Percentiles rank a stretch among this genome's conserved stretches.
phyloP scores from a whole-genome alignment of 2,329 filamentous ascomycete genomes.

The Exophiala alcalophila region DNA sequence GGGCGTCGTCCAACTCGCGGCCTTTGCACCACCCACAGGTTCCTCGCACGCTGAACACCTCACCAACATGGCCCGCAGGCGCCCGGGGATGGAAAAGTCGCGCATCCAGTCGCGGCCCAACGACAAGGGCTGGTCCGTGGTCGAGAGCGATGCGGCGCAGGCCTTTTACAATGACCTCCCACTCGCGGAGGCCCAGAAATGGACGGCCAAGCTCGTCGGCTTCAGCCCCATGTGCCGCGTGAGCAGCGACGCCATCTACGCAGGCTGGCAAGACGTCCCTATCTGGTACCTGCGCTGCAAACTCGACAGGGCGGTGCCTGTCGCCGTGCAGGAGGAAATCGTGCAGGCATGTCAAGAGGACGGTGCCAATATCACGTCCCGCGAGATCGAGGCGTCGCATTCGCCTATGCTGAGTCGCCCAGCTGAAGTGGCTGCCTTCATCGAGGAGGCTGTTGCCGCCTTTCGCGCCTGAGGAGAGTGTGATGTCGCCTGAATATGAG shows the following conservation, averaged over 20 bases:
- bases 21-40: constrained; percentile 41
- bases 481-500: no score
- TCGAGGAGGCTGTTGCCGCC: constrained; percentile 37
- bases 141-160: constrained; percentile 39
- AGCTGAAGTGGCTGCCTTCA: constrained; percentile 38
- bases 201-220: constrained; percentile 41
- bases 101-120: constrained; percentile 28
- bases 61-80: constrained; percentile 43
- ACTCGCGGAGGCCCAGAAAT: constrained; percentile 42
- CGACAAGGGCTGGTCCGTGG: constrained; percentile 43
- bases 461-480: constrained; percentile 1
- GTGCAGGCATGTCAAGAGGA: constrained; percentile 8
- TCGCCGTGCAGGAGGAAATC: constrained; percentile 36
- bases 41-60: constrained; percentile 28
- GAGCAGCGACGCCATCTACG: constrained; percentile 44
- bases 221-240: constrained; percentile 46
- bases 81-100: constrained; percentile 43
- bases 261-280: constrained; percentile 50
- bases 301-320: constrained; percentile 43
- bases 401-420: constrained; percentile 51
- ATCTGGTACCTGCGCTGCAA: constrained; percentile 47
- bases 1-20: constrained; percentile 47
- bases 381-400: constrained; percentile 47
- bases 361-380: constrained; percentile 39
- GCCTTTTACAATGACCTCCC: constrained; percentile 53